Conservation (phyloP, 495 filamentous ascomycete genomes). For the Neurospora sp. region DNA sequence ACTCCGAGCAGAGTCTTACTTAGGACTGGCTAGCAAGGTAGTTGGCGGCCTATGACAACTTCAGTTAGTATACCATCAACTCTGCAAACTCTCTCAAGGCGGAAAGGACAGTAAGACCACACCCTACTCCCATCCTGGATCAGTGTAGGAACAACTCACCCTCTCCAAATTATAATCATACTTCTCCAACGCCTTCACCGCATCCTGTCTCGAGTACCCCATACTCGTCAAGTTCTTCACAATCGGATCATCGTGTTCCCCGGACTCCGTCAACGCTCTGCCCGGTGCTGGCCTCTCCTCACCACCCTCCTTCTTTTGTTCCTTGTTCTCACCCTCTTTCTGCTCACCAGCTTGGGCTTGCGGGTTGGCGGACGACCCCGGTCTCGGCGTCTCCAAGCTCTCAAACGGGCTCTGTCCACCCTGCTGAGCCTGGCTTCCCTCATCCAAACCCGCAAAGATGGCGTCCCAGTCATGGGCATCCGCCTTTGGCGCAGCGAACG, state of each 20-base stretch:
- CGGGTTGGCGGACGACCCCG: not conserved
- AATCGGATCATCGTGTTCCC: slow-evolving; percentile 82
- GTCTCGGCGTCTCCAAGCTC: not conserved
- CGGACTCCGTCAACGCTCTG: slow-evolving; percentile 61
- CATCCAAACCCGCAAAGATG: slow-evolving; percentile 75
- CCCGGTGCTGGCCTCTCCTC: slow-evolving; percentile 38
- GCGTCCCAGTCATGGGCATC: slow-evolving; percentile 85
- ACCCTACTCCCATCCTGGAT: not conserved
- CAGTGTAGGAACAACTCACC: slow-evolving; percentile 44
- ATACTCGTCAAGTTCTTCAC: slow-evolving; percentile 82
- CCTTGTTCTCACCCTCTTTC: not conserved
- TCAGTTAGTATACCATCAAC: slow-evolving; percentile 19
- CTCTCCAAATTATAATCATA: slow-evolving; percentile 92
- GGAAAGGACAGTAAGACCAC: slow-evolving; percentile 1
- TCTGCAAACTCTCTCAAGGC: not conserved
- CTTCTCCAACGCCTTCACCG: slow-evolving; percentile 80
- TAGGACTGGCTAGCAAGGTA: slow-evolving; percentile 38
- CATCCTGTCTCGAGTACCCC: slow-evolving; percentile 74
- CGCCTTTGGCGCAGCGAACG: slow-evolving; percentile 11
- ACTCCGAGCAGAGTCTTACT: not conserved
- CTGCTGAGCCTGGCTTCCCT: slow-evolving; percentile 16
- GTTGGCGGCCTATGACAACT: slow-evolving; percentile 32
- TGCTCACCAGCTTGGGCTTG: not conserved
- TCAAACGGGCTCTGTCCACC: not conserved
- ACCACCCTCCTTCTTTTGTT: slow-evolving; percentile 17